Base-by-base conservation (phyloP, 345 rosid genomes). In the Acer campestre region DNA sequence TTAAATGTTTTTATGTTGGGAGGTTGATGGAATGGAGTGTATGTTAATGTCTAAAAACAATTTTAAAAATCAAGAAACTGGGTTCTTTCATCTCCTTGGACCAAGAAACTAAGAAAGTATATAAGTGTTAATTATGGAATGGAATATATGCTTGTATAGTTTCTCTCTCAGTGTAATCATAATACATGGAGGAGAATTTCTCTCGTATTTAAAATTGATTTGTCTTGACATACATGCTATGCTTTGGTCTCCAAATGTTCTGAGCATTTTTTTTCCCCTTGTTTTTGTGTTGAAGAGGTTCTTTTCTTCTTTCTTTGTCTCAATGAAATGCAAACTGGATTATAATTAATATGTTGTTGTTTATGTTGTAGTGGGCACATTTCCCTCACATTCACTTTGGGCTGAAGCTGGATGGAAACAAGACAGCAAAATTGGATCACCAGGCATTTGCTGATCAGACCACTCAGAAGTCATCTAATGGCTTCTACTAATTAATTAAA, bases 381-480 rank as follows among this genome's bases (percentile, higher is more conserved):
- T 95, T 89, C 75, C 98, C 98, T 70, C 98, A 92, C 84, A 92
- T 95, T 79, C 97, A 95, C 86, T 93, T 90, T 83, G 97, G 97
- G 56, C 75, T 90, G 78, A 93, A 93, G 88, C 82, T 90, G 93
- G 97, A 95, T 61, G 89, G 95, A 70, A 90, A 84, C 86, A 88
- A 86, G 86, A 88, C 88, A 82, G 88, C 87, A 40, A 90, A 89
- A 79, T 72, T 89, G 71, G 92, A 90, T 59, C 63, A 59, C 85
- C 91, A 89, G 77, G 44, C 91, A 79, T 80, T 84, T 77, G 90
- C 87, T 56, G 89, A 86, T 62, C 80, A 75, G 6, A 59, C 27
- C 63, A 67, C 86, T 73, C 88, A 85, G 83, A 88, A 91, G 77
- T 85, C 38, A 35, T 35, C 97, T 72, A 90, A 86, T 85, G 94